These are phyloP conservation scores for Aspergillus ochraceus DNA, from an alignment of 2,329 filamentous ascomycete species.

Conservation along the genomic window DNA sequence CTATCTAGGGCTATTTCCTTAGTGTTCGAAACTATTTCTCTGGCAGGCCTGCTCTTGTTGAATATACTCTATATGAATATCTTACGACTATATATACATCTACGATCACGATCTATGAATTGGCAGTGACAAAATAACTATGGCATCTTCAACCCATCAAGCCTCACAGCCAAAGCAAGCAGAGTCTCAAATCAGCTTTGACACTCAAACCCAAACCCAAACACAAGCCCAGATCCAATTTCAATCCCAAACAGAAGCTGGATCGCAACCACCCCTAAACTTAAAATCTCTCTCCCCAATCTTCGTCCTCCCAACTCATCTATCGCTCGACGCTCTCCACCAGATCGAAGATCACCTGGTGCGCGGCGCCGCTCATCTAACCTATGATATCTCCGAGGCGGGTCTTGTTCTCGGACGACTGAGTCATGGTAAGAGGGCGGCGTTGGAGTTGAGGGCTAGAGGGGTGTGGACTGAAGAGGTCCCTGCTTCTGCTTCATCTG, in stretches of 20 bases:
- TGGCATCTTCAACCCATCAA: no score
- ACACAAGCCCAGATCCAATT: background rate
- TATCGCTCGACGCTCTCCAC: slow-evolving; percentile 63
- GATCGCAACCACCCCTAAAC: background rate
- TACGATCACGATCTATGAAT: no score
- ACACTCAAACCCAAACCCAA: background rate
- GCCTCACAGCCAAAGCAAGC: no score
- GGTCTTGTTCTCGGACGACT: slow-evolving; percentile 74
- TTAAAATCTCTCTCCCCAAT: slow-evolving; percentile 58
- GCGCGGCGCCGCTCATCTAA: slow-evolving; percentile 57
- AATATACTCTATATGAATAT: no score
- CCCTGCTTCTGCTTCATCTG: background rate
- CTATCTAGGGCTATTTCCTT: no score
- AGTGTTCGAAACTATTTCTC: no score
- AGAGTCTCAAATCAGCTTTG: background rate
- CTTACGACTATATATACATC: no score
- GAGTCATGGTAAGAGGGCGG: slow-evolving; percentile 66
- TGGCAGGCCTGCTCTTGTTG: no score
- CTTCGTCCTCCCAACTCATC: slow-evolving; percentile 71
- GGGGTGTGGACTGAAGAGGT: slow-evolving; percentile 55
- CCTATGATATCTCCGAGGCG: slow-evolving; percentile 71
- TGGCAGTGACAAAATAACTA: no score
- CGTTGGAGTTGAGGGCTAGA: slow-evolving; percentile 72
- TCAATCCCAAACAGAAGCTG: background rate
- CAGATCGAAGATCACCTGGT: slow-evolving; percentile 64